Base-by-base conservation (phyloP, 2,329 filamentous ascomycete genomes). In the Botrytis fragariae region DNA sequence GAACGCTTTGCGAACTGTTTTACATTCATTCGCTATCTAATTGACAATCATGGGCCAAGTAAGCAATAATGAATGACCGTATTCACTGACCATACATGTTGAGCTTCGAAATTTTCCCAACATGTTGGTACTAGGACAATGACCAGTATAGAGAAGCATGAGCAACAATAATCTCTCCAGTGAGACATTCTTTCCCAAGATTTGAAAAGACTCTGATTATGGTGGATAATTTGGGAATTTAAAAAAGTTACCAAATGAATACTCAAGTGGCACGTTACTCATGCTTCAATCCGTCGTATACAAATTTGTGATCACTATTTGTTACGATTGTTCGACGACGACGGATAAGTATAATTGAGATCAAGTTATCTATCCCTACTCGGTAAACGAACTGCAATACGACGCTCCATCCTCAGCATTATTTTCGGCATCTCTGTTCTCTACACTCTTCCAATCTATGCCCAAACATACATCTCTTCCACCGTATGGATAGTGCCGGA, bases 401-500 rank as follows among this genome's bases (percentile, higher is more conserved):
- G 54, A 59, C 5, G 29, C 35, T 42, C 16, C 14, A 69, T 42
- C 35, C 2, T 25, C 9, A 22, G 4, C 8, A 3, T 69, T 42
- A 1, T 57, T 9, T 25, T 32, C 7, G 8, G 4, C 12, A 69
- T 44, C 7, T 44, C 1, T 4, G 22, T 44, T 22, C 12, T 59
- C 37, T 44, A 18, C 37, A 6, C 18, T 32, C 18, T 57, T 32
- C n/a, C 25, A 4, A 29, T 32, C 1, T 10, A 12, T 35, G 65
- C 35, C 20, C 65, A 68, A 69, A 69, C 48, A 25, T 25, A 42
- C 18, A 6, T 57, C 29, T 69, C 65, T 29, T 57, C 65, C n/a
- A 25, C 37, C 18, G 69, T 71, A 25, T 71, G 60, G 69, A 35
- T 54, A 20, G 45, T 42, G 25, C 69, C 69, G 7, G 35, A 71